Conservation (phyloP, 805 yeast species). For the Wickerhamiella parazyma region DNA sequence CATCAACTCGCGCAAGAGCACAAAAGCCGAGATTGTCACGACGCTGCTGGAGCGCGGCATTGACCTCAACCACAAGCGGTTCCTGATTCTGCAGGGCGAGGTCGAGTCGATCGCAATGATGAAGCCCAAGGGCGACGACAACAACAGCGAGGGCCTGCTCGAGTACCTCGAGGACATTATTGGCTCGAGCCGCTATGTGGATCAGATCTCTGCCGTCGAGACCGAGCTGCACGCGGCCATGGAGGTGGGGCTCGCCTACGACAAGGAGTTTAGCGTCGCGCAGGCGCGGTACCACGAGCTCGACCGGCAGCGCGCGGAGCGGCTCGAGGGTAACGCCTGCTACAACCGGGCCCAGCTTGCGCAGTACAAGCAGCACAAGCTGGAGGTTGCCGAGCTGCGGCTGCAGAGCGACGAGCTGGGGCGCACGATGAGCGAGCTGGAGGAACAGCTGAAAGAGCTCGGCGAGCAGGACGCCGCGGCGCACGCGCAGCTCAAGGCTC, state of each 20-base stretch:
- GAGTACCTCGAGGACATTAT: constrained; percentile 95
- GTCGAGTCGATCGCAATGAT: constrained; percentile 97
- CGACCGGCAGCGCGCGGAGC: no score
- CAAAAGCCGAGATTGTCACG: background rate
- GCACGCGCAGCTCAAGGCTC: no score
- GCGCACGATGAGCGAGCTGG: no score
- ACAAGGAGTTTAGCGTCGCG: constrained; percentile 24
- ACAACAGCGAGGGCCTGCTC: constrained; percentile 80
- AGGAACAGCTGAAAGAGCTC: constrained; percentile 63
- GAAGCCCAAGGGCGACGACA: constrained; percentile 95
- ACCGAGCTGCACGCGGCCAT: background rate
- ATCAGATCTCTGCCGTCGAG: background rate
- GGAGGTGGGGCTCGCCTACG: background rate
- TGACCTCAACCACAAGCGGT: constrained; percentile 88
- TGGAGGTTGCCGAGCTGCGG: no score
- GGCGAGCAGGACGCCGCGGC: constrained; percentile 51
- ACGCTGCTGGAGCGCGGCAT: constrained; percentile 52
- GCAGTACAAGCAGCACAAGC: no score
- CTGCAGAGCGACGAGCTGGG: no score
- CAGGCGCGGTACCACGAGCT: constrained; percentile 13
- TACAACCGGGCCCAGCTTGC: no score
- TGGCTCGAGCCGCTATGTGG: constrained; percentile 69
- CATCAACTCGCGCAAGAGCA: background rate
- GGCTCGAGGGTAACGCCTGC: no score
- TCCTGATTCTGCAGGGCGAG: constrained; percentile 91